Base-by-base conservation (phyloP, 495 filamentous ascomycete species). In the Hypoxylon crocopeplum region DNA sequence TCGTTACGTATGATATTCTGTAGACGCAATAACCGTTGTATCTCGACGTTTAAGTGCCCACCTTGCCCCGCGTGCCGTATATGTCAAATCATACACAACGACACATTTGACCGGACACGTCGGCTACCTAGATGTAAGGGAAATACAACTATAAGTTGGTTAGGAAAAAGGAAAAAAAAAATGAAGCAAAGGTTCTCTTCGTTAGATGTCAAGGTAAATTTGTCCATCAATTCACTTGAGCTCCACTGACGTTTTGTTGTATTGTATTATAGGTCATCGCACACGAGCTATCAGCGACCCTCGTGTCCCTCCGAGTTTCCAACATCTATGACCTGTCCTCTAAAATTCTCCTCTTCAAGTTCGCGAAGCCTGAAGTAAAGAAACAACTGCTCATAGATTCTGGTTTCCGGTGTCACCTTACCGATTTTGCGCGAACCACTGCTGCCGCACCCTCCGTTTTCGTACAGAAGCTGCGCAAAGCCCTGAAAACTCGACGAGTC, bases 121-220 rank as follows among this genome's bases (percentile, higher is more conserved):
- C 19, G 20, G 22, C 2, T 2, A 5, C 25, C n/a, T n/a, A n/a
- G 29, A 27, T 39, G 7, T 17, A 42, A 54, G 16, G n/a, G 17
- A 33, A 16, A 34, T 16, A 27, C 30, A 22, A 8, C 11, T 5
- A n/a, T n/a, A 17, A 10, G 3, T n/a, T 3, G 32, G 12, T 29
- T 10, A 10, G 25, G 5, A 29, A 29, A 5, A 29, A 29, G 25
- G 32, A 1, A 22, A 5, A 34, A 24, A 30, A 86, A 75, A 29
- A 98, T 98, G 94, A 98, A 98, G 82, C 94, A 97, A 70, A 83
- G 94, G 73, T 97, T 96, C 77, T 97, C 93, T 11, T 96, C 92
- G 2, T 75, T 96, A 41, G 93, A 96, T 71, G 90, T 96, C 59
- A 88, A 90, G 81, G 90, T 90, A 78, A 13, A 34, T n/a, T 34